A percentile compares a stretch with the other conserved stretches of the same genome.
phyloP scores from a whole-genome alignment of 129 eudicot genomes.

The Centaurea solstitialis region DNA sequence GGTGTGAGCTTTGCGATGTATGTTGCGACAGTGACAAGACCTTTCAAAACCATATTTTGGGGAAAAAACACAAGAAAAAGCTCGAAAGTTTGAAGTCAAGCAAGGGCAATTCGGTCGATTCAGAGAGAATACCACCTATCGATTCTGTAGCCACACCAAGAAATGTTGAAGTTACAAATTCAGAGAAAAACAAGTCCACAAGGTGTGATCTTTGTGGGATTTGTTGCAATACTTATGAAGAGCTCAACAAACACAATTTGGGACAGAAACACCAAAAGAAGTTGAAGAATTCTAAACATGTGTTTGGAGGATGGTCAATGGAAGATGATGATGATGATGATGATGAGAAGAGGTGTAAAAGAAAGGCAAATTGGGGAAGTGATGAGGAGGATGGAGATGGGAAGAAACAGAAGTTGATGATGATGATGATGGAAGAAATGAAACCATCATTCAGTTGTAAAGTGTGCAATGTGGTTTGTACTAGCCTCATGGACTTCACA shows the following conservation, averaged over 20 bases:
- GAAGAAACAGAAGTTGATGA: conserved; percentile 40
- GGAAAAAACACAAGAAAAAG: conserved; percentile 11
- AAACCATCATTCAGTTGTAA: conserved; percentile 18
- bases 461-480: conserved; percentile 42
- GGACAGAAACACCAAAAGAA: conserved; percentile 27
- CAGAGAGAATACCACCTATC: background rate
- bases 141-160: background rate
- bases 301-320: background rate
- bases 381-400: conserved; percentile 22
- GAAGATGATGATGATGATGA: background rate
- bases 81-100: background rate
- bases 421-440: conserved; percentile 17
- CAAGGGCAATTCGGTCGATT: background rate
- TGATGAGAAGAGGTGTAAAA: conserved; percentile 11
- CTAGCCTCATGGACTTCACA: conserved; percentile 18
- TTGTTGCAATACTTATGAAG: background rate
- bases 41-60: background rate
- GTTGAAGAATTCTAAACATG: background rate
- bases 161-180: background rate
- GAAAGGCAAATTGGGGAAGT: background rate
- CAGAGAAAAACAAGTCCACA: background rate
- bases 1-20: conserved; percentile 6
- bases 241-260: conserved; percentile 5
- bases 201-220: conserved; percentile 23
- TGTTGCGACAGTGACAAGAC: background rate